Conservation (phyloP, 2,329 filamentous ascomycete species). For the Gremmenia infestans region DNA sequence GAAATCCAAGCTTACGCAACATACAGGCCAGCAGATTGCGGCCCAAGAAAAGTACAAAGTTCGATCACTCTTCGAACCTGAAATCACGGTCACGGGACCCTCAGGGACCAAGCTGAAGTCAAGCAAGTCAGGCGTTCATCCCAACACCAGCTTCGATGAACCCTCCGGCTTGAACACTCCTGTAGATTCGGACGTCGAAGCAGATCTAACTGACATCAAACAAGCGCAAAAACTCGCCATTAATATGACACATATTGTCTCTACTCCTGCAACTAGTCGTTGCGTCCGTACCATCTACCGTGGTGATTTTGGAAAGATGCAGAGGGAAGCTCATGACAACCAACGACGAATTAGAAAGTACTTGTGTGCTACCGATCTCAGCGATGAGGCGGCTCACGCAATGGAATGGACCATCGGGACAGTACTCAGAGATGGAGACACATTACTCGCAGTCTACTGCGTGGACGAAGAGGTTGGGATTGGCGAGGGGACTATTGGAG, state of each 20-base stretch:
- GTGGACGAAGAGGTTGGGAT: slow-evolving; percentile 79
- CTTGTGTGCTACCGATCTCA: slow-evolving; percentile 90
- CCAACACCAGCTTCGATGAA: slow-evolving; percentile 75
- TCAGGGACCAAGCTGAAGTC: slow-evolving; percentile 55
- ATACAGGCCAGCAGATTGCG: slow-evolving; percentile 21
- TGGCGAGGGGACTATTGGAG: slow-evolving; percentile 34
- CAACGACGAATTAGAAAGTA: slow-evolving; percentile 80
- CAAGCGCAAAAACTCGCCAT: slow-evolving; percentile 81
- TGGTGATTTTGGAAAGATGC: slow-evolving; percentile 74
- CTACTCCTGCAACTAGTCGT: slow-evolving; percentile 69
- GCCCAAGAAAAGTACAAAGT: slow-evolving; percentile 25
- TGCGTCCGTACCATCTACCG: slow-evolving; percentile 86
- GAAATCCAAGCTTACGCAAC: slow-evolving; percentile 3
- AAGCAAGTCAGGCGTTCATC: slow-evolving; percentile 62
- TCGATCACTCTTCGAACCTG: slow-evolving; percentile 46
- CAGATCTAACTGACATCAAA: slow-evolving; percentile 78
- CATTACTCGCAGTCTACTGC: slow-evolving; percentile 86
- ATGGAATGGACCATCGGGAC: slow-evolving; percentile 98
- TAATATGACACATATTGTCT: slow-evolving; percentile 73
- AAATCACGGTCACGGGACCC: slow-evolving; percentile 60
- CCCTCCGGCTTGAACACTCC: slow-evolving; percentile 49
- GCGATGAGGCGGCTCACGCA: slow-evolving; percentile 89
- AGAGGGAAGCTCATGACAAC: slow-evolving; percentile 72
- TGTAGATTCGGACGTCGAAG: slow-evolving; percentile 81
- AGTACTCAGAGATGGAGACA: slow-evolving; percentile 89